These are phyloP conservation scores for Claviceps capensis DNA, from an alignment of 2,329 filamentous ascomycete genomes.

Conservation along the genomic window DNA sequence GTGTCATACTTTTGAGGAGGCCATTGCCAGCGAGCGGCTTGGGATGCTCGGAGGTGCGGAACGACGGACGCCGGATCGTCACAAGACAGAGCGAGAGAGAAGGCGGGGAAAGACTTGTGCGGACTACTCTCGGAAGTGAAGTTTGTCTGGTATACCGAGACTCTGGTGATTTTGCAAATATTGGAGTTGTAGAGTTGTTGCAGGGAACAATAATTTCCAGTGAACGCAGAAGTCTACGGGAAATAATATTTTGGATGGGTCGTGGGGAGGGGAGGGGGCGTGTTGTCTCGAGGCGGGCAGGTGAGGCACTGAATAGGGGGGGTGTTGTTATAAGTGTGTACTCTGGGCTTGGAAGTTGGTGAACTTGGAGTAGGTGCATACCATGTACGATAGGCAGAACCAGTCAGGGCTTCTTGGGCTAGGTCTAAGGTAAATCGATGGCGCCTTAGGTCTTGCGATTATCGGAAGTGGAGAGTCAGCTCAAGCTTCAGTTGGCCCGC, in stretches of 20 bases:
- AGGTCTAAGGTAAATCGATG: constrained; percentile 13
- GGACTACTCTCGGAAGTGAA: constrained; percentile 4
- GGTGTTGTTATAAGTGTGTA: constrained; percentile 12
- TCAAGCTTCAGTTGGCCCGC: background rate
- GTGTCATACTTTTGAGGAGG: constrained; percentile 45
- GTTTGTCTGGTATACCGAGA: constrained; percentile 6
- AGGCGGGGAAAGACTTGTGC: constrained; percentile 8
- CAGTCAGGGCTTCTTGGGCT: background rate
- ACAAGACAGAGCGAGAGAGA: constrained; percentile 11
- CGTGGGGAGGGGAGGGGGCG: constrained; percentile 5
- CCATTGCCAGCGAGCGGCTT: constrained; percentile 36
- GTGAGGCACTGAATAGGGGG: constrained; percentile 7
- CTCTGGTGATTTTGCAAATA: background rate
- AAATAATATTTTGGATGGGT: constrained; percentile 27
- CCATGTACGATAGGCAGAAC: too few relatives aligned
- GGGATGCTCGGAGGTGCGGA: constrained; percentile 20
- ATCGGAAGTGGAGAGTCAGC: constrained; percentile 11
- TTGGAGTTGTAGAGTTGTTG: constrained; percentile 5
- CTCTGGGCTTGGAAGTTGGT: constrained; percentile 11
- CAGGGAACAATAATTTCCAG: constrained; percentile 6
- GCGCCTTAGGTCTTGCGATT: constrained; percentile 18
- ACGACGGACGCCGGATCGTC: constrained; percentile 20
- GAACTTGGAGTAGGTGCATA: background rate
- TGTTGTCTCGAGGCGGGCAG: constrained; percentile 6
- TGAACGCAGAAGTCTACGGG: constrained; percentile 17